Percentiles rank a stretch among this genome's conserved stretches.
phyloP scores from a whole-genome alignment of 2,329 filamentous ascomycete genomes.

The Aspergillus clavatus region DNA sequence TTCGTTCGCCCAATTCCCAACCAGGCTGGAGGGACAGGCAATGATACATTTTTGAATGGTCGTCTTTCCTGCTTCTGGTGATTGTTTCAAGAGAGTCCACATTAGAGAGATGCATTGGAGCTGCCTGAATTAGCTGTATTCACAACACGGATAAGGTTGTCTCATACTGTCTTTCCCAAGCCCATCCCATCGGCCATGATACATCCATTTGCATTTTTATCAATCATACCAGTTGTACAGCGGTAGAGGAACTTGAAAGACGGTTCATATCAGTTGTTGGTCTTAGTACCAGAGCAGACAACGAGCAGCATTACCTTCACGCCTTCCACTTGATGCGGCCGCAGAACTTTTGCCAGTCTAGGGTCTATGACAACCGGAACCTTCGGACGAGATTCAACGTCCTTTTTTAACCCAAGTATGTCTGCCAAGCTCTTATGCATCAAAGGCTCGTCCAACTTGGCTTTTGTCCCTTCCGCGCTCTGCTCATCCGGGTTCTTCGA shows the following conservation, averaged over 20 bases:
- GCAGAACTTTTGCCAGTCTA: constrained; percentile 76
- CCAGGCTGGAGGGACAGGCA: constrained; percentile 91
- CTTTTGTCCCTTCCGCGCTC: constrained; percentile 45
- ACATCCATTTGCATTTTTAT: constrained; percentile 88
- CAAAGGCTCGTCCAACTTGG: constrained; percentile 66
- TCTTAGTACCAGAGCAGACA: background rate
- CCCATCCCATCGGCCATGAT: constrained; percentile 99
- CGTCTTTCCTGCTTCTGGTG: constrained; percentile 85
- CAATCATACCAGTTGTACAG: constrained; percentile 92
- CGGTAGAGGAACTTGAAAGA: constrained; percentile 73
- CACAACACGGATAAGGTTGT: background rate
- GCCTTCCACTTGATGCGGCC: constrained; percentile 95
- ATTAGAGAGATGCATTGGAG: constrained; percentile 93
- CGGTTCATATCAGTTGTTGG: constrained; percentile 2
- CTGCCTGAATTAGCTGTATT: constrained; percentile 24
- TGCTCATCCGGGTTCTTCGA: constrained; percentile 46
- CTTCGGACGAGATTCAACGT: constrained; percentile 73
- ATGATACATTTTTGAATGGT: constrained; percentile 97
- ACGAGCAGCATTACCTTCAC: constrained; percentile 58
- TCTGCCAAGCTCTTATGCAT: constrained; percentile 94
- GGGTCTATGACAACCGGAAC: constrained; percentile 99
- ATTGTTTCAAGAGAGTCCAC: constrained; percentile 96
- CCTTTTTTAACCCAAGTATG: constrained; percentile 90
- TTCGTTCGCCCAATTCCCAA: constrained; percentile 97
- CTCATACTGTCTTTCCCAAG: constrained; percentile 72